Percentiles rank a stretch among this genome's conserved stretches.
Evolutionary conservation across 148 eudicot genomes (phyloP).

Genomic region (Silene latifolia): DNA sequence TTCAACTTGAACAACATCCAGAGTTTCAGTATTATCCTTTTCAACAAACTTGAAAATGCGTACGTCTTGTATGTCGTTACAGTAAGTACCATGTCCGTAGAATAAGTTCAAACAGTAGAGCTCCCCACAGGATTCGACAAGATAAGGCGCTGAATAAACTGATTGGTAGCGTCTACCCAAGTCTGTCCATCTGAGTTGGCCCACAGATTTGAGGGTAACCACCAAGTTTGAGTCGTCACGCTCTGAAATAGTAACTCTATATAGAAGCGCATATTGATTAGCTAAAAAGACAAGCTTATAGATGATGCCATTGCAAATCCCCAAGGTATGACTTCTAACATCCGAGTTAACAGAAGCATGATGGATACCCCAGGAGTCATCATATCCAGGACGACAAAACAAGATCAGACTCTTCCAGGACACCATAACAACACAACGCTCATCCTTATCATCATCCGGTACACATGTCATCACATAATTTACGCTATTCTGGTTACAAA

Average conservation of each 20-base stretch:
- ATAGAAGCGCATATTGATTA: no score
- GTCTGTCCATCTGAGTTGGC: neutral
- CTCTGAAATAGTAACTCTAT: neutral
- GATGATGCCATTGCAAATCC: neutral
- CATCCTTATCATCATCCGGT: neutral
- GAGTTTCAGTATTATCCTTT: no score
- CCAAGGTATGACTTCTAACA: neutral
- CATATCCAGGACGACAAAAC: neutral
- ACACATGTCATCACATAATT: neutral
- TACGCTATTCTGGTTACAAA: rapidly evolving
- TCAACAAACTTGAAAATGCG: neutral
- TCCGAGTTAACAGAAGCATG: neutral
- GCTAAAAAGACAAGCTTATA: neutral
- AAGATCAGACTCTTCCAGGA: neutral
- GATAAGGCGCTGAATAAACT: neutral
- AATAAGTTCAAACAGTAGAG: neutral
- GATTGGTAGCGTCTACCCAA: neutral
- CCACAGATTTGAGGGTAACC: neutral
- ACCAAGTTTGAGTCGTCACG: neutral
- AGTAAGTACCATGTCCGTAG: neutral
- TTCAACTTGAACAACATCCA: neutral
- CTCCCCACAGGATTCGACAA: neutral
- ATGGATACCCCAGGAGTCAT: neutral
- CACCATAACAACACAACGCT: neutral
- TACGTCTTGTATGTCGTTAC: neutral